A percentile compares a stretch with the other conserved stretches of the same genome.
Conservation (phyloP, 2,329 filamentous ascomycete species). For the Madurella mycetomatis region DNA sequence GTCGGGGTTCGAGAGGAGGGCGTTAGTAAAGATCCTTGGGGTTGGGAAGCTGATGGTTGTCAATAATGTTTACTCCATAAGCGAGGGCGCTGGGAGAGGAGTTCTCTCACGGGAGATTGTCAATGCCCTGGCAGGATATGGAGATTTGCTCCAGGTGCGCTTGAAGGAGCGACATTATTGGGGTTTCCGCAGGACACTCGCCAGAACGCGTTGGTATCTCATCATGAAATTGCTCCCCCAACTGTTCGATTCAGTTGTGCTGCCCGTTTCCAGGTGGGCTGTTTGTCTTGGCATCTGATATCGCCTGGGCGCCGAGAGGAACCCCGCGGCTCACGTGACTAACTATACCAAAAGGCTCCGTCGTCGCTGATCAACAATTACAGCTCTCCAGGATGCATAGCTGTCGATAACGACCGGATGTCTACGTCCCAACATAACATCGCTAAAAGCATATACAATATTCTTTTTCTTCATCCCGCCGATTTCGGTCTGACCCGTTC, state of each 20-base stretch:
- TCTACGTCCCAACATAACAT: background rate
- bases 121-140: slow-evolving; percentile 71
- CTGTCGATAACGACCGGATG: background rate
- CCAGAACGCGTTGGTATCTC: background rate
- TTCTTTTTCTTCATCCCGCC: background rate
- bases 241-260: too few species aligned
- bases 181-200: background rate
- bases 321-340: too few species aligned
- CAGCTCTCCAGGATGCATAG: too few species aligned
- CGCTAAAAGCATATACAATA: too few species aligned
- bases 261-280: background rate
- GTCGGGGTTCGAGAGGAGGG: slow-evolving; percentile 80
- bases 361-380: too few species aligned
- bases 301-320: too few species aligned
- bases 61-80: slow-evolving; percentile 6
- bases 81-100: background rate
- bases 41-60: slow-evolving; percentile 64
- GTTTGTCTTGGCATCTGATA: background rate
- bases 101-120: slow-evolving; percentile 59
- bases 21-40: slow-evolving; percentile 94
- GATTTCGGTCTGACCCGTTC: background rate
- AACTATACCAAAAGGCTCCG: too few species aligned
- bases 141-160: slow-evolving; percentile 73
- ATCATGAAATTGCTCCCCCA: background rate
- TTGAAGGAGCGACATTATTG: slow-evolving; percentile 62